Percentiles rank a stretch among this genome's conserved stretches.
Conservation (phyloP, 805 yeast genomes). For the Candida railenensis region DNA sequence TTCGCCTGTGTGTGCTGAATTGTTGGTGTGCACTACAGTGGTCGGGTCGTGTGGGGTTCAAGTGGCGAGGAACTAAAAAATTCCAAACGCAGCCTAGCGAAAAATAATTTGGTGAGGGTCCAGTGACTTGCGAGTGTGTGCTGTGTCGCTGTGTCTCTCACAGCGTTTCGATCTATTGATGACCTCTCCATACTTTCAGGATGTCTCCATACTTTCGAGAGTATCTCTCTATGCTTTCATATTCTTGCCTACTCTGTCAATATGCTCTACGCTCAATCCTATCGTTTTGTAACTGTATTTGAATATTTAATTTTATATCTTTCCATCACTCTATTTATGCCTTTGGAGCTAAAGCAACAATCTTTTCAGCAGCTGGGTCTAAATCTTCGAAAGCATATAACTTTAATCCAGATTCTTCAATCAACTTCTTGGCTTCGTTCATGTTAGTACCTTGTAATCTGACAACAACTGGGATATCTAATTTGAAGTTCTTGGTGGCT, state of each 20-base stretch:
- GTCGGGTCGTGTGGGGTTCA: constrained; percentile 2
- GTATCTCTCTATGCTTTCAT: too few relatives aligned
- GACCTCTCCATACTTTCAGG: too few relatives aligned
- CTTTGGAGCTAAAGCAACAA: constrained; percentile 64
- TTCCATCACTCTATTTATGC: constrained; percentile 8
- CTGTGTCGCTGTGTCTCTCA: too few relatives aligned
- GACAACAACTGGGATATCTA: constrained; percentile 92
- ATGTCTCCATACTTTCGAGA: too few relatives aligned
- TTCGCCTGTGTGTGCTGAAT: background rate
- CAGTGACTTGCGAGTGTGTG: too few relatives aligned
- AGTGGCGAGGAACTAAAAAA: constrained; percentile 1
- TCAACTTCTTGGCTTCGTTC: constrained; percentile 83
- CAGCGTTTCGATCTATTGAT: too few relatives aligned
- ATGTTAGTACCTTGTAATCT: constrained; percentile 98
- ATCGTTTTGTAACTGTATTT: too few relatives aligned
- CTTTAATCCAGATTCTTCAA: constrained; percentile 85
- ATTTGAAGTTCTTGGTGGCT: constrained; percentile 87
- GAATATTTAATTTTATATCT: background rate
- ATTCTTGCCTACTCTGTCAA: too few relatives aligned
- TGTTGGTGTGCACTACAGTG: background rate
- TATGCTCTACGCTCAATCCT: too few relatives aligned
- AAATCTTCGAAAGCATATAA: constrained; percentile 88
- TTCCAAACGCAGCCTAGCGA: too few relatives aligned
- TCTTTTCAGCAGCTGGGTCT: constrained; percentile 96
- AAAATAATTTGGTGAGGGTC: too few relatives aligned